Percentiles rank a stretch among this genome's conserved stretches.
phyloP scores from a whole-genome alignment of 768 basidiomycete species.

The Fomitopsis serialis region DNA sequence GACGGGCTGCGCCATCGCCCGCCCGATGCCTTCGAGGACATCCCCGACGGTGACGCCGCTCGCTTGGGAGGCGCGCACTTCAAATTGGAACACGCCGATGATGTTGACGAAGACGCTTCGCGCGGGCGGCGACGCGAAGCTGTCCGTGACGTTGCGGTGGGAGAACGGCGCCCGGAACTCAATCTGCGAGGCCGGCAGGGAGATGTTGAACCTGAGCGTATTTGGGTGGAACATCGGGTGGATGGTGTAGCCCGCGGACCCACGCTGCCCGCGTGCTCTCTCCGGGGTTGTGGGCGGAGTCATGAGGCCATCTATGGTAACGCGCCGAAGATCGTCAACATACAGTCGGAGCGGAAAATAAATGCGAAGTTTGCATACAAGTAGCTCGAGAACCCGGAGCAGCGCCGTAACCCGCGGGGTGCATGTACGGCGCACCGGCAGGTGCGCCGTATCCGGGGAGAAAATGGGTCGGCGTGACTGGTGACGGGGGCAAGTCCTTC shows the following conservation, averaged over 20 bases:
- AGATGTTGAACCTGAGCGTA: slow-evolving; percentile 7
- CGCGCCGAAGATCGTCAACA: slow-evolving; percentile 1
- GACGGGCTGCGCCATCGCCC: slow-evolving; percentile 2
- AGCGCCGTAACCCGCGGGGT: not conserved
- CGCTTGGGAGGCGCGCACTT: slow-evolving; percentile 4
- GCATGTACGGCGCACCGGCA: slow-evolving; percentile 7
- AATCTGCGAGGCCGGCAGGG: not conserved
- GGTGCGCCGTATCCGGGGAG: slow-evolving; percentile 4
- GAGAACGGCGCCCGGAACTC: not conserved
- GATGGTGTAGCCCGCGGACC: not conserved
- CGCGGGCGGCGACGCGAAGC: slow-evolving; percentile 1
- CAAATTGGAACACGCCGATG: not conserved
- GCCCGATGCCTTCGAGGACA: slow-evolving; percentile 4
- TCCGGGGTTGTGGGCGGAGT: slow-evolving; percentile 15
- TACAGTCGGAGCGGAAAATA: slow-evolving; percentile 3
- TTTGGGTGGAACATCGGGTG: slow-evolving; percentile 6
- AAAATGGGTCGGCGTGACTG: slow-evolving; percentile 6
- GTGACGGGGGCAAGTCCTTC: slow-evolving; percentile 10
- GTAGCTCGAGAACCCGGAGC: slow-evolving; percentile 1
- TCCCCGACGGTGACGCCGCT: slow-evolving; percentile 10
- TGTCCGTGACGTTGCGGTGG: not conserved
- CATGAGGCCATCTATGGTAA: slow-evolving; percentile 15
- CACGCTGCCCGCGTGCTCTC: slow-evolving; percentile 4
- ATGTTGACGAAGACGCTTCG: slow-evolving; percentile 5
- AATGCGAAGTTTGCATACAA: slow-evolving; percentile 3